Conservation (phyloP, 2,329 filamentous ascomycete genomes). For the Diaporthe velutina region DNA sequence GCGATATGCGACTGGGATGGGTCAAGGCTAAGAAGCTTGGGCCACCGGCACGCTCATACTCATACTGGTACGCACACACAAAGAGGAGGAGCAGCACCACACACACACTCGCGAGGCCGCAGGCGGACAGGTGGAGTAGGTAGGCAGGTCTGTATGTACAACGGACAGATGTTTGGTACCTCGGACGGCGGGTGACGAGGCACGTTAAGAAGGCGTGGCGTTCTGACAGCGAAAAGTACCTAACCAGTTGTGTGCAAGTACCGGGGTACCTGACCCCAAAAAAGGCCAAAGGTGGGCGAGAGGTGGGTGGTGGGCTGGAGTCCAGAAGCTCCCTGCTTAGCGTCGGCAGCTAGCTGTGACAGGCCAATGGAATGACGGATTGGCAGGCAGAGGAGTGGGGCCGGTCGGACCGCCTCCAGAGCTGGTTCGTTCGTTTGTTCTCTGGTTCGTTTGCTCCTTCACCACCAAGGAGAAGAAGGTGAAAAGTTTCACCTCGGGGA, state of each 20-base stretch:
- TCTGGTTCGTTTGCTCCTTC: neutral
- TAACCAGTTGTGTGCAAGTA: neutral
- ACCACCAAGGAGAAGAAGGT: neutral
- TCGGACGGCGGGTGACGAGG: neutral
- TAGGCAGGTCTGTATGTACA: neutral
- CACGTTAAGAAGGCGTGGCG: neutral
- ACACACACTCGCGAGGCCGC: neutral
- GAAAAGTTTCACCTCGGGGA: neutral
- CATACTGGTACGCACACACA: neutral
- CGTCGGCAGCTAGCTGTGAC: slow-evolving; percentile 32
- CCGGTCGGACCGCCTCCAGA: neutral
- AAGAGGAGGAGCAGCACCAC: neutral
- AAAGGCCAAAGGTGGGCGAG: neutral
- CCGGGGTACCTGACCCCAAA: neutral
- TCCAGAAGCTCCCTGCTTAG: slow-evolving; percentile 25
- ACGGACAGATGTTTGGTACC: neutral
- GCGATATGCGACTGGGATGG: slow-evolving; percentile 12
- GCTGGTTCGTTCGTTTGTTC: neutral
- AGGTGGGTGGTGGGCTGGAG: neutral
- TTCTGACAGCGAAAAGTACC: neutral
- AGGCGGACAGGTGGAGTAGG: slow-evolving; percentile 11
- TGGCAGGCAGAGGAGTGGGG: neutral
- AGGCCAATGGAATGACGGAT: slow-evolving; percentile 2
- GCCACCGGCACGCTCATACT: slow-evolving; percentile 5
- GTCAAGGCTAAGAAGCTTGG: slow-evolving; percentile 28